Percentiles rank a stretch among this genome's conserved stretches.
phyloP scores from a whole-genome alignment of 2,329 filamentous ascomycete species.

The Phialemonium atrogriseum region DNA sequence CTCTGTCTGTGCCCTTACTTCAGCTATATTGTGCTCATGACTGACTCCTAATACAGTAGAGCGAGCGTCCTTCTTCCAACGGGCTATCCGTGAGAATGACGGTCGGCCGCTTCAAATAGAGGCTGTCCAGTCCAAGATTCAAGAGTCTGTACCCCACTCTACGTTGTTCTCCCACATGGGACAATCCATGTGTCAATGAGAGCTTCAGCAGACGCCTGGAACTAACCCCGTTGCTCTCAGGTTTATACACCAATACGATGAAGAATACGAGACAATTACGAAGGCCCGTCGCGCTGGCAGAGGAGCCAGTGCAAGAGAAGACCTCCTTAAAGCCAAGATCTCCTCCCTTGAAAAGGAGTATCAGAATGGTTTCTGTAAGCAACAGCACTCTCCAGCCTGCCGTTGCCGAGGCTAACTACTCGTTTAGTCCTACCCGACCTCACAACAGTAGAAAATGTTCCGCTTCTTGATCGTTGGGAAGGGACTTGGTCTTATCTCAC shows the following conservation, averaged over 20 bases:
- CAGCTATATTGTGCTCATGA: not conserved
- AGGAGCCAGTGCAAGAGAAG: slow-evolving; percentile 69
- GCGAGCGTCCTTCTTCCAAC: slow-evolving; percentile 64
- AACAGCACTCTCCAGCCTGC: not conserved
- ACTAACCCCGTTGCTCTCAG: slow-evolving; percentile 27
- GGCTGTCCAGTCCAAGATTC: slow-evolving; percentile 53
- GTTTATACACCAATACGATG: slow-evolving; percentile 60
- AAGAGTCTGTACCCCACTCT: slow-evolving; percentile 37
- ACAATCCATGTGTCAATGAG: too few relatives aligned
- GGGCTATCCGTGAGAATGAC: slow-evolving; percentile 46
- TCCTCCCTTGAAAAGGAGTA: slow-evolving; percentile 70
- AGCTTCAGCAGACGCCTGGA: not conserved
- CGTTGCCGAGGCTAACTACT: not conserved
- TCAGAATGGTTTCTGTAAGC: slow-evolving; percentile 70
- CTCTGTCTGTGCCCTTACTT: slow-evolving; percentile 44
- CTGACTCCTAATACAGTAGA: slow-evolving; percentile 40
- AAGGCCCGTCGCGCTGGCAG: slow-evolving; percentile 68
- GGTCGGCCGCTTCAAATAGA: slow-evolving; percentile 42
- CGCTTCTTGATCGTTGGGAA: slow-evolving; percentile 65
- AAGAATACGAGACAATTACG: slow-evolving; percentile 58
- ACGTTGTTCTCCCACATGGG: not conserved
- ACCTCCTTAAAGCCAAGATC: slow-evolving; percentile 65
- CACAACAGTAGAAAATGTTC: slow-evolving; percentile 54
- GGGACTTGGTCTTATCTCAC: slow-evolving; percentile 76
- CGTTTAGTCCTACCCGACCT: slow-evolving; percentile 65